Evolutionary conservation across 192 early-diverging fungal genomes (phyloP).

Genomic region (Podila minutissima): DNA sequence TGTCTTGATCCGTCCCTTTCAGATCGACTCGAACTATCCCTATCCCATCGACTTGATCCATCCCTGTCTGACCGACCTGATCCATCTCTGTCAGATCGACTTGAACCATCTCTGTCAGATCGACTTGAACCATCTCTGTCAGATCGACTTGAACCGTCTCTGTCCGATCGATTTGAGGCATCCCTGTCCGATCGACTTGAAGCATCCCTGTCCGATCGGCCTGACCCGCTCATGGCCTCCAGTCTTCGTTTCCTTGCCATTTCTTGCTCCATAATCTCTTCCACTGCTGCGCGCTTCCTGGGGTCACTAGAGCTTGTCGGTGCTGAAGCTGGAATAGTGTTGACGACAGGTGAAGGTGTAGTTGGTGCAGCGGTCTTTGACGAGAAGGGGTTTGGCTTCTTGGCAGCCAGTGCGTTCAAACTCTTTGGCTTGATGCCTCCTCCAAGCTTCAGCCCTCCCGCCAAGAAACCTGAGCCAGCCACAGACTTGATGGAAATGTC

Average conservation of each 20-base stretch:
- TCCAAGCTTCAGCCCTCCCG: slow-evolving; percentile 15
- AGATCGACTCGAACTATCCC: not conserved
- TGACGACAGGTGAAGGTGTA: slow-evolving; percentile 10
- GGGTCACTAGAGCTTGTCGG: not conserved
- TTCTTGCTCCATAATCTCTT: slow-evolving; percentile 71
- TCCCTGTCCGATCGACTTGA: too few relatives aligned
- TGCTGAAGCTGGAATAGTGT: slow-evolving; percentile 12
- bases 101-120: not conserved
- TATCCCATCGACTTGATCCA: too few relatives aligned
- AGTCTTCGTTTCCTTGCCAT: slow-evolving; percentile 45
- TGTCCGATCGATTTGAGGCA: too few relatives aligned
- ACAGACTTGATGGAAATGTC: slow-evolving; percentile 63
- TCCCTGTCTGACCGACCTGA: not conserved
- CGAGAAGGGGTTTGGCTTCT: slow-evolving; percentile 41
- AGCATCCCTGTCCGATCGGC: not conserved
- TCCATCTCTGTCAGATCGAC: not conserved
- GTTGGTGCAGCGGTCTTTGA: slow-evolving; percentile 30
- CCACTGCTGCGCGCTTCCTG: slow-evolving; percentile 69
- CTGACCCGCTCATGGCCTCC: slow-evolving; percentile 13
- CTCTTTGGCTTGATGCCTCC: slow-evolving; percentile 32
- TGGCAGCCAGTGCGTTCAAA: slow-evolving; percentile 33
- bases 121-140: slow-evolving; percentile 11
- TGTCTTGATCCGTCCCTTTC: too few relatives aligned
- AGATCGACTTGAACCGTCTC: not conserved
- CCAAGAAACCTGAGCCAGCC: slow-evolving; percentile 4